These are phyloP conservation scores for Pythium scleroteichum DNA, from an alignment of 352 stramenopile species.

Conservation along the genomic window DNA sequence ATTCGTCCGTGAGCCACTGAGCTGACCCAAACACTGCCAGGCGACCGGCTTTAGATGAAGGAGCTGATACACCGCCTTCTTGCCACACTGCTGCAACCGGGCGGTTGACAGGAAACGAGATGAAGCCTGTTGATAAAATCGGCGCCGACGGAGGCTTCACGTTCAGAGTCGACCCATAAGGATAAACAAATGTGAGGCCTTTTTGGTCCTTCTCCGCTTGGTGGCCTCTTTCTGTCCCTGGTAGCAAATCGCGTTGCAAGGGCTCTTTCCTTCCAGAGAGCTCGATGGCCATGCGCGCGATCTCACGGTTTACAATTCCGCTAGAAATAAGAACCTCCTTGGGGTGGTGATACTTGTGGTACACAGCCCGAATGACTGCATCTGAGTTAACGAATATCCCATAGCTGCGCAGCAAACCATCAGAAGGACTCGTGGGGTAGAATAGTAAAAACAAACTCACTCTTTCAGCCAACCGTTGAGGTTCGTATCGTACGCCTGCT, in stretches of 20 bases:
- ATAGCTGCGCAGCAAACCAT: slow-evolving; percentile 37
- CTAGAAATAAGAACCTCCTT: slow-evolving; percentile 96
- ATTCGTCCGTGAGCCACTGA: slow-evolving; percentile 95
- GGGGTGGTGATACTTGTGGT: slow-evolving; percentile 97
- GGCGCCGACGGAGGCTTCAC: slow-evolving; percentile 89
- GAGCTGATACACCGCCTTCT: slow-evolving; percentile 64
- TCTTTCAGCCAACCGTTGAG: slow-evolving; percentile 95
- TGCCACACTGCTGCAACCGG: slow-evolving; percentile 91
- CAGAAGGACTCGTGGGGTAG: background rate
- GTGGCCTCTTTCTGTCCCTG: slow-evolving; percentile 42
- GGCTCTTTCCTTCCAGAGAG: slow-evolving; percentile 71
- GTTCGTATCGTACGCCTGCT: slow-evolving; percentile 91
- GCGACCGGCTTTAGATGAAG: slow-evolving; percentile 61
- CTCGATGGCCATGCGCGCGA: slow-evolving; percentile 78
- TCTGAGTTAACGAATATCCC: slow-evolving; percentile 89
- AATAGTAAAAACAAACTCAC: slow-evolving; percentile 38
- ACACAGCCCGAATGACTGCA: slow-evolving; percentile 91
- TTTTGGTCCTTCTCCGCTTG: slow-evolving; percentile 79
- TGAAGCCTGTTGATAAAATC: slow-evolving; percentile 91
- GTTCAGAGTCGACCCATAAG: slow-evolving; percentile 92
- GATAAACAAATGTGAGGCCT: slow-evolving; percentile 94
- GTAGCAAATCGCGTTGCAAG: slow-evolving; percentile 30
- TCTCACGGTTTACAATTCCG: slow-evolving; percentile 92
- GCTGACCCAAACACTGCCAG: slow-evolving; percentile 90
- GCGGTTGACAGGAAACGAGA: slow-evolving; percentile 96